Evolutionary conservation across 139 green algal genomes (phyloP), one percentile per base, ranked within the genome.

Genomic region (Gonium pectorale): DNA sequence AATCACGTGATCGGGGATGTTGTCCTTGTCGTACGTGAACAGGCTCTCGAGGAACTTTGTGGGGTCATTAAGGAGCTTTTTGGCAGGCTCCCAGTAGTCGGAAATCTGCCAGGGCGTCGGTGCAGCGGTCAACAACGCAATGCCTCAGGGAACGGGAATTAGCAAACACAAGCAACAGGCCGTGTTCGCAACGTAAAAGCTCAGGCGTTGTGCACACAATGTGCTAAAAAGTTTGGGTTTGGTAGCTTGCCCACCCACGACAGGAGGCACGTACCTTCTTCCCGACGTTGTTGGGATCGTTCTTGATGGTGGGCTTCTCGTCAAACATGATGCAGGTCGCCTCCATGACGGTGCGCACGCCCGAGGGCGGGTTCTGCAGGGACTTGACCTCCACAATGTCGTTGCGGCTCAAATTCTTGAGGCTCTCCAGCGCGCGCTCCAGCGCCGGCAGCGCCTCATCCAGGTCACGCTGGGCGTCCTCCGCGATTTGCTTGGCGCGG

Each of bases 251-350:
- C n/a, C n/a, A n/a, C n/a, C n/a, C n/a, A n/a, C n/a, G n/a, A n/a
- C n/a, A n/a, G n/a, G n/a, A n/a, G n/a, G n/a, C n/a, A n/a, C n/a
- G n/a, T n/a, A 89, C 82, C 83, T 91, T 91, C 79, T 91, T 91
- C 35, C 94, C 94, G 54, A 93, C 86, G 79, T 92, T 92, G 85
- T 85, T 90, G n/a, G 94, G 93, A 85, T 98, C 93, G 35, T 91
- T 85, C 64, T 95, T 89, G 93, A 97, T 97, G 84, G 95, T 95
- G 41, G 94, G 92, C 88, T 96, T 96, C 86, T 95, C 89, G 46
- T 95, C 90, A 88, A 97, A 97, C 92, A 97, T 96, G 87, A 97
- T 97, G 90, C 95, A 98, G 1, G 88, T 90, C 1, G 91, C 93
- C 78, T 97, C 93, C 91, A 95, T 95, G 15, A 95, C 90, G 33